These are phyloP conservation scores for Piloderma croceum DNA, from an alignment of 768 basidiomycete species.

Conservation along the genomic window DNA sequence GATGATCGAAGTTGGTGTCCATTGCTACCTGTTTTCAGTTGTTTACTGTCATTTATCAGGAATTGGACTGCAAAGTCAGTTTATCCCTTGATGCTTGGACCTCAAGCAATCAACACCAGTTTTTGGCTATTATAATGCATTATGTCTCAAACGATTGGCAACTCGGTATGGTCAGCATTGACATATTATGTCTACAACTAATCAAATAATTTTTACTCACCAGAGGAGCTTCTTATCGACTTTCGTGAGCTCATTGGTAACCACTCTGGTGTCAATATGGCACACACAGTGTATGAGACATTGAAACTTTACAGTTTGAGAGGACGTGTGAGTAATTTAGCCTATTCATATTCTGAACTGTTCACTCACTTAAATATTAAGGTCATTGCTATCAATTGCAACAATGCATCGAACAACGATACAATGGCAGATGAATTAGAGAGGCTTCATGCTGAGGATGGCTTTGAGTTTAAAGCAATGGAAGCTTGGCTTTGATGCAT, in stretches of 20 bases:
- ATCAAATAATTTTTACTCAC: neutral
- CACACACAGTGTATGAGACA: conserved; percentile 26
- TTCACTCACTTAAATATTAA: conserved; percentile 1
- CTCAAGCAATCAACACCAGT: conserved; percentile 25
- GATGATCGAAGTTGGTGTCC: neutral
- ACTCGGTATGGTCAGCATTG: conserved; percentile 7
- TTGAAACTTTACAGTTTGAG: conserved; percentile 23
- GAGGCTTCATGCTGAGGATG: neutral
- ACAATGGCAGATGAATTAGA: conserved; percentile 12
- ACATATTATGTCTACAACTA: neutral
- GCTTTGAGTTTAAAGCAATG: conserved; percentile 11
- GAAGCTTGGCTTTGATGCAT: conserved; percentile 19
- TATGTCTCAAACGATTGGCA: conserved; percentile 22
- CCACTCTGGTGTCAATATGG: conserved; percentile 33
- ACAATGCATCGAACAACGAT: conserved; percentile 21
- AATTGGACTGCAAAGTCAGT: neutral
- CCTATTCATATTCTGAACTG: neutral
- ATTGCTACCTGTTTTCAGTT: neutral
- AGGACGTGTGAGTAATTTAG: conserved; percentile 15
- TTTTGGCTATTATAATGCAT: conserved; percentile 25
- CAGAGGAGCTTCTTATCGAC: conserved; percentile 34
- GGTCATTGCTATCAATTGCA: conserved; percentile 13
- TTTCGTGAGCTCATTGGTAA: conserved; percentile 30
- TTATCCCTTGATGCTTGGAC: conserved; percentile 29
- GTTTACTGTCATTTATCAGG: neutral